Base-by-base conservation (phyloP, 805 yeast species). In the Ogataea nonfermentans region DNA sequence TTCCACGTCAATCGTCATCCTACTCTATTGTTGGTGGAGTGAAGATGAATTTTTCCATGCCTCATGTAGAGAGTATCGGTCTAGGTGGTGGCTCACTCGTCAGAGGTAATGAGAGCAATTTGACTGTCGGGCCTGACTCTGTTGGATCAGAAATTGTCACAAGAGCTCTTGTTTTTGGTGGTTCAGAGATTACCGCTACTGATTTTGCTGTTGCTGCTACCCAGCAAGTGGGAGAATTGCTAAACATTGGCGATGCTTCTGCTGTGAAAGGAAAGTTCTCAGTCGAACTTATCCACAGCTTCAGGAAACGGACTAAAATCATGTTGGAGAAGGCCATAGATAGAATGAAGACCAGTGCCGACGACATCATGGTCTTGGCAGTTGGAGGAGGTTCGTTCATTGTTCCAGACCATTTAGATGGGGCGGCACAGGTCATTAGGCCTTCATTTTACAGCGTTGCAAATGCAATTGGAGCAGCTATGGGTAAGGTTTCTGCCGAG, bases 331-430 rank as follows among this genome's bases (percentile, higher is more conserved):
- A 32, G 12, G 63, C 67, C 3, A 63, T 73, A 35, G 78, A 73
- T 47, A 45, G 66, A 29, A 68, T 72, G 67, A 69, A 67, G 50
- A 70, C 74, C 5, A 59, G 59, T 20, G 67, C 73, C 2, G 73
- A 66, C 4, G 48, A 43, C 24, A 48, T 71, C 9, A 68, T 72
- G 1, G 71, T 71, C 1, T 37, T 73, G 6, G 55, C 69, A 5
- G 77, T 73, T 26, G 77, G 77, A 28, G 77, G 78, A 25, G 77
- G 76, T 7, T 71, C 77, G 2, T 64, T 73, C 41, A 68, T 73
- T 38, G 65, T 64, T n/a, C 70, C 72, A 3, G 49, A 52, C 7
- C 27, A 35, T 2, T 25, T 52, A 6, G 59, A 61, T 10, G 76
- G 76, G 19, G 70, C 72, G 6, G 64, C 71, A 1, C 54, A 59